These are phyloP conservation scores for Wickerhamomyces sydowiorum DNA, from an alignment of 805 yeast genomes.

Conservation along the genomic window DNA sequence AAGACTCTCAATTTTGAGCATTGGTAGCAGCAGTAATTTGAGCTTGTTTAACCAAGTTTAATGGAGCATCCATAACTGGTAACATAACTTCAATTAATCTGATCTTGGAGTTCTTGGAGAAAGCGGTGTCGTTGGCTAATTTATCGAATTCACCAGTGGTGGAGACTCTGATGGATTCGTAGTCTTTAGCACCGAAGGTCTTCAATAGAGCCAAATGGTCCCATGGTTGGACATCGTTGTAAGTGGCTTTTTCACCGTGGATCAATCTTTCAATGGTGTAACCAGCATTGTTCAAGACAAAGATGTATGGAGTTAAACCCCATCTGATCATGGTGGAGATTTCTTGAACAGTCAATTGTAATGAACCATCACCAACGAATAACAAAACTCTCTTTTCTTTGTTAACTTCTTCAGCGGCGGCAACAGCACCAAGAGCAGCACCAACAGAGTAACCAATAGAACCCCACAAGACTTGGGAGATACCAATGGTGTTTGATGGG, in stretches of 20 bases:
- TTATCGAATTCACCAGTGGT: constrained; percentile 54
- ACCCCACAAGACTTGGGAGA: constrained; percentile 74
- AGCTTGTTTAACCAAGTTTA: constrained; percentile 61
- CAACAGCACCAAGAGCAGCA: constrained; percentile 61
- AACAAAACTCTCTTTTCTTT: constrained; percentile 57
- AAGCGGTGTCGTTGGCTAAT: constrained; percentile 39
- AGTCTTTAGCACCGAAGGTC: constrained; percentile 42
- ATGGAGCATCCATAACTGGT: constrained; percentile 66
- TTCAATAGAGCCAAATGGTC: constrained; percentile 52
- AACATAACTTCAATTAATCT: constrained; percentile 66
- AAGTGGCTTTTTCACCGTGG: constrained; percentile 60
- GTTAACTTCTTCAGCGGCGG: constrained; percentile 61
- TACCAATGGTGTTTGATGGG: constrained; percentile 58
- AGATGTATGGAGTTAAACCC: constrained; percentile 62
- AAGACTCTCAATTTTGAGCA: constrained; percentile 13
- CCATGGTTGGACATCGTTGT: constrained; percentile 68
- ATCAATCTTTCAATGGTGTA: constrained; percentile 72
- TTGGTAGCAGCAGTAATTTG: constrained; percentile 49
- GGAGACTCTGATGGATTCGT: constrained; percentile 48
- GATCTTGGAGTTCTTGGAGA: constrained; percentile 51
- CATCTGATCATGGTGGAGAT: constrained; percentile 65
- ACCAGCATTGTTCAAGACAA: constrained; percentile 67
- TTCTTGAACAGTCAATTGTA: constrained; percentile 71
- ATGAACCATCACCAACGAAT: constrained; percentile 72
- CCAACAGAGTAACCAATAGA: constrained; percentile 70